These are phyloP conservation scores for Acer campestre DNA, from an alignment of 345 rosid species.

Conservation along the genomic window DNA sequence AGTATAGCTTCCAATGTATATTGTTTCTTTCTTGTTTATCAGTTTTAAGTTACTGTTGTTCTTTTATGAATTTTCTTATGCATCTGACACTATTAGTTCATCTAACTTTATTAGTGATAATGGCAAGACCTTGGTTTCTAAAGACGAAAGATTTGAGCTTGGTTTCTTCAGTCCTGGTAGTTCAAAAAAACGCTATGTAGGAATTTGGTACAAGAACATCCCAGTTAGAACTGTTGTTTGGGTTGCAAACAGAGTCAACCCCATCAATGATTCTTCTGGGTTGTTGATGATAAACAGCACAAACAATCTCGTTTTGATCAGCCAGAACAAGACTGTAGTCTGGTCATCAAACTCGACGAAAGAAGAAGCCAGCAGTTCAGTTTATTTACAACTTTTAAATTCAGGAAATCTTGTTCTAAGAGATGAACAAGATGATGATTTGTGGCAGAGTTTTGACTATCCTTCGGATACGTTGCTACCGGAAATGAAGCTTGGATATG, in stretches of 20 bases:
- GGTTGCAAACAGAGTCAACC: slow-evolving; percentile 50
- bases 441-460: slow-evolving; percentile 56
- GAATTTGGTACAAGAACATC: slow-evolving; percentile 33
- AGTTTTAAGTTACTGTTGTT: background rate
- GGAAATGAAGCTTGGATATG: slow-evolving; percentile 52
- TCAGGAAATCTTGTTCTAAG: slow-evolving; percentile 26
- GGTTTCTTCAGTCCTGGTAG: too few species aligned
- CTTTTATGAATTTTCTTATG: background rate
- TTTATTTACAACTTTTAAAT: slow-evolving; percentile 20
- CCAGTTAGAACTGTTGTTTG: slow-evolving; percentile 45
- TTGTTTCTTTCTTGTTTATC: background rate
- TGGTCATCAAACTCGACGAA: slow-evolving; percentile 10
- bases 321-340: slow-evolving; percentile 19
- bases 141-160: slow-evolving; percentile 9
- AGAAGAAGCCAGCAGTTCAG: background rate
- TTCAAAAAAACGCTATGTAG: too few species aligned
- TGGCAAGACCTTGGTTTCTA: slow-evolving; percentile 13
- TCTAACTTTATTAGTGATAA: slow-evolving; percentile 13
- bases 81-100: slow-evolving; percentile 2
- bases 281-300: slow-evolving; percentile 25
- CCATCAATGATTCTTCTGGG: slow-evolving; percentile 46
- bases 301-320: slow-evolving; percentile 24
- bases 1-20: too few species aligned
- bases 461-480: slow-evolving; percentile 53
- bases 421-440: background rate